Base-by-base conservation (phyloP, 2,329 filamentous ascomycete species). In the Amesomyces nigricolor region DNA sequence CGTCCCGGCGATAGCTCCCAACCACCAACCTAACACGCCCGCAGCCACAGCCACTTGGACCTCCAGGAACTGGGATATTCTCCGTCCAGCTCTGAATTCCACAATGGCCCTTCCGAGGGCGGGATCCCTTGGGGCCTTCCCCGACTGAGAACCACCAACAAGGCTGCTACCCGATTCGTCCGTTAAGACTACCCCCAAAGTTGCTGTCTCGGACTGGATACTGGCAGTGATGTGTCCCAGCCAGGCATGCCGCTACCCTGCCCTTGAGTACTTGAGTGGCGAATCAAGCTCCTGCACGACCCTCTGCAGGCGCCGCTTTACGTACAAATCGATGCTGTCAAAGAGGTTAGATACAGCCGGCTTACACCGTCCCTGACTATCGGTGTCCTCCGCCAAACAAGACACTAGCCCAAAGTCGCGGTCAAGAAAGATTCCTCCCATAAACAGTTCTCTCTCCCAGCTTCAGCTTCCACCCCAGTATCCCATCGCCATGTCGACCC, bases 221-320 rank as follows among this genome's bases (percentile, higher is more conserved):
- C 26, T 39, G 26, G 46, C 49, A 48, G 43, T 47, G 44, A 32
- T 30, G 39, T 44, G 50, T 52, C 54, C 32, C 22, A 38, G 35
- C 49, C 46, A 35, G 39, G 35, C 46, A 45, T 46, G 9, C 5
- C n/a, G 35, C 32, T 50, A 26, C 57, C 46, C 51, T 44, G 47
- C n/a, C 35, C 17, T 45, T 3, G 9, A 16, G 6, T 46, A 51
- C 17, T 45, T 3, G 9, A 16, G 6, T 46, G 49, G 40, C 56
- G 53, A 60, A 58, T 60, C 58, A 60, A 56, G 50, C 53, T 54
- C 16, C 46, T 39, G 53, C 56, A 58, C 56, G 53, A 55, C 38
- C 46, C 39, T 51, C 44, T 55, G 51, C 55, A 53, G 46, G 37
- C 19, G 47, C 14, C n/a, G 14, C 39, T 54, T 47, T 52, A 42